Percentiles rank a stretch among this genome's conserved stretches.
These are phyloP conservation scores for Leccinum sublutescens DNA, from an alignment of 768 basidiomycete species.

Conservation along the genomic window DNA sequence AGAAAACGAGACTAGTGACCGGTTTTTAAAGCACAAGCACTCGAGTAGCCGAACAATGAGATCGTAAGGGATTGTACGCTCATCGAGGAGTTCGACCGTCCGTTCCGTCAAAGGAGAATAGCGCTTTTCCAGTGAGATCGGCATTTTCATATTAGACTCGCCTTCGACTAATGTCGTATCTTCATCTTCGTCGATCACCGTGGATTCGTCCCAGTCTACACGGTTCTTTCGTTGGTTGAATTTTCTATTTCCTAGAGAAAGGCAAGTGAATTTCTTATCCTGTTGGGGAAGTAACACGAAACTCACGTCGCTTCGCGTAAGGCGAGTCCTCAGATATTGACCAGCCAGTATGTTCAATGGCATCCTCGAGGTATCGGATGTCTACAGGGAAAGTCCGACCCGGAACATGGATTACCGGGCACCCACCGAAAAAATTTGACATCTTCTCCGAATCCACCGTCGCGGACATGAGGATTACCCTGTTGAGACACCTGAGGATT, in stretches of 20 bases:
- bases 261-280: neutral
- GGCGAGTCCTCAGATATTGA: constrained; percentile 75
- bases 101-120: constrained; percentile 73
- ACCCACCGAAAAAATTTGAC: constrained; percentile 82
- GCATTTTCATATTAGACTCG: constrained; percentile 15
- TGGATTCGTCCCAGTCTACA: constrained; percentile 80
- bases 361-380: constrained; percentile 85
- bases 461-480: constrained; percentile 95
- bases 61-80: constrained; percentile 87
- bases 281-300: neutral
- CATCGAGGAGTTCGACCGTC: constrained; percentile 84
- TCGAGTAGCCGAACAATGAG: constrained; percentile 84
- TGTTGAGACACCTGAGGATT: constrained; percentile 30
- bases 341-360: constrained; percentile 80
- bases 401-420: constrained; percentile 83
- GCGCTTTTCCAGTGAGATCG: constrained; percentile 67
- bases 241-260: constrained; percentile 54
- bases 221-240: constrained; percentile 60
- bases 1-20: constrained; percentile 54
- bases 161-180: constrained; percentile 43
- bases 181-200: constrained; percentile 58
- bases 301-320: constrained; percentile 71
- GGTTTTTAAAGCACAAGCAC: constrained; percentile 71
- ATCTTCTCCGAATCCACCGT: constrained; percentile 92
- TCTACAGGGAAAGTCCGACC: constrained; percentile 95